Evolutionary conservation across 768 basidiomycete species (phyloP), one percentile per base, ranked within the genome.

Genomic region (Mycena galericulata): DNA sequence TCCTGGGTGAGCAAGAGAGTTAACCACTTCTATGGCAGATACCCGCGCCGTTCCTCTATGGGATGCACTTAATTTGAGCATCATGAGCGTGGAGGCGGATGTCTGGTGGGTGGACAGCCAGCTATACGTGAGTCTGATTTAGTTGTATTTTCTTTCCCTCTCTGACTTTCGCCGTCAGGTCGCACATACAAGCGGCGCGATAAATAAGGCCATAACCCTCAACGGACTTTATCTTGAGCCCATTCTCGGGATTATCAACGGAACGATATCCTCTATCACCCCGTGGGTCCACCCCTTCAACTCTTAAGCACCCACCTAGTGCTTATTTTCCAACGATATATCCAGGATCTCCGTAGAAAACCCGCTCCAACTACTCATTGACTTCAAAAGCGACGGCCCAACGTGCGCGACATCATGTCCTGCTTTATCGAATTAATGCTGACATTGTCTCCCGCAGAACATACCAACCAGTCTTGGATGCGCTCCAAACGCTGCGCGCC

Each of bases 1-100:
- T 27, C 27, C 3, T 32, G 20, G 8, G 4, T 20, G 15, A 10
- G 32, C 45, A 51, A 29, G 20, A 32, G 14, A 20, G 10, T 34
- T 34, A 14, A 40, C 6, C 18, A n/a, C n/a, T n/a, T 12, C 4
- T 34, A 40, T 12, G 27, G 18, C 22, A 83, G 82, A 84, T 68
- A 79, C 79, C 76, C 75, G 79, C 20, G 77, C 81, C 51, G 80
- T 81, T 27, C 81, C 82, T 11, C 65, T 83, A 9, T 73, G 81
- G 41, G 74, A 74, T 6, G 82, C 82, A n/a, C 68, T 83, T 29
- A 83, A 82, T 68, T 72, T 78, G 38, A 82, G 82, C 8, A 80
- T 82, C 6, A 74, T 73, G 47, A 83, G 82, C 72, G 80, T 83
- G 4, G 82, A 83, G 61, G 82, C 82, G 8, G 82, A 83, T 67